These are phyloP conservation scores for Fagopyrum esculentum DNA, from an alignment of 148 eudicot genomes.

Conservation along the genomic window DNA sequence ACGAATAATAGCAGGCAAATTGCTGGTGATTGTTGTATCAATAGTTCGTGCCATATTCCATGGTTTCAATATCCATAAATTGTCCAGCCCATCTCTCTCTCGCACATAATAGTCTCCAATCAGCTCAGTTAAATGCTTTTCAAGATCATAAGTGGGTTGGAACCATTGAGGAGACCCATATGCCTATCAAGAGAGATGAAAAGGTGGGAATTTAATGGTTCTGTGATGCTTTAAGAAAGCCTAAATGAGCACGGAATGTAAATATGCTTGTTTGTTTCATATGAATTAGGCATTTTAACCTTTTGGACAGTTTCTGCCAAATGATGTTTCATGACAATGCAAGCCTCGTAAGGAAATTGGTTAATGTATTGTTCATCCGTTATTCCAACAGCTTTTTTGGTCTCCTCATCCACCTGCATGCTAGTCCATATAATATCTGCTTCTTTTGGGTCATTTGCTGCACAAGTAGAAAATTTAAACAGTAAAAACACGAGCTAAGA, in stretches of 20 bases:
- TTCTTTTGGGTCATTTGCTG: constrained; percentile 82
- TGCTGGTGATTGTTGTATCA: constrained; percentile 75
- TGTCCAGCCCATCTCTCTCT: constrained; percentile 59
- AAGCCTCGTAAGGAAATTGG: constrained; percentile 94
- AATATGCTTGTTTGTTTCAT: not conserved
- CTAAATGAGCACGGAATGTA: not conserved
- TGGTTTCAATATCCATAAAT: constrained; percentile 92
- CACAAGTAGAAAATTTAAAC: constrained; percentile 10
- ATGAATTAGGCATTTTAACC: constrained; percentile 30
- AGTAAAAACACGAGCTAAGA: not conserved
- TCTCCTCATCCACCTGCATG: constrained; percentile 88
- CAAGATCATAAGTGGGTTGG: constrained; percentile 96
- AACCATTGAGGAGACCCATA: constrained; percentile 74
- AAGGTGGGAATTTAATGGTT: not conserved
- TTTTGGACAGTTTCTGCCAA: constrained; percentile 84
- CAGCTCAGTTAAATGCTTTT: constrained; percentile 67
- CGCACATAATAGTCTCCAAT: constrained; percentile 76
- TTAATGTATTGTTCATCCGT: constrained; percentile 77
- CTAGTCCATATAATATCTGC: constrained; percentile 98
- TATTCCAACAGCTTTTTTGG: constrained; percentile 70
- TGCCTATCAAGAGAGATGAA: constrained; percentile 42
- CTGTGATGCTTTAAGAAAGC: not conserved
- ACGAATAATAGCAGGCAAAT: constrained; percentile 85
- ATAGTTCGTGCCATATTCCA: constrained; percentile 99
- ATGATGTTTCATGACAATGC: constrained; percentile 98